Percentiles rank a stretch among this genome's conserved stretches.
Conservation (phyloP, 495 filamentous ascomycete genomes). For the Cryomyces minteri region DNA sequence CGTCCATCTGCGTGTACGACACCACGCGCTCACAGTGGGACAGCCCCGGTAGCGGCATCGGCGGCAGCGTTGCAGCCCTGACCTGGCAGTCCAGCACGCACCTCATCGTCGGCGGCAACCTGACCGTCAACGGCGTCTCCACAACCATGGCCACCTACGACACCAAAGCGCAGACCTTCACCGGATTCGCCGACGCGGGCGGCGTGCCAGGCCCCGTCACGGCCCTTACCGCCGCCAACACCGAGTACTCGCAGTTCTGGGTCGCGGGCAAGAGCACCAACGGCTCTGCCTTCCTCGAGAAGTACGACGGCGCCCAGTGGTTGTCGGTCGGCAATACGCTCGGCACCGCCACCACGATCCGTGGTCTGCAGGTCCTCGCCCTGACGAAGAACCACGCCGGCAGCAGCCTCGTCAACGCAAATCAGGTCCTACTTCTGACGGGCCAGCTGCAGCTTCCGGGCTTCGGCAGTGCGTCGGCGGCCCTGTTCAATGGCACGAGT, state of each 20-base stretch:
- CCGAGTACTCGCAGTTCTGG: slow-evolving; percentile 56
- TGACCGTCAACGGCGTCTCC: slow-evolving; percentile 43
- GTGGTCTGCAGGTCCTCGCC: slow-evolving; percentile 62
- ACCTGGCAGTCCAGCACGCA: slow-evolving; percentile 52
- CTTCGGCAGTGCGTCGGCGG: slow-evolving; percentile 77
- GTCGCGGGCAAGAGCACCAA: slow-evolving; percentile 47
- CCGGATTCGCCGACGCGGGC: slow-evolving; percentile 40
- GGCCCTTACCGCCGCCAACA: slow-evolving; percentile 50
- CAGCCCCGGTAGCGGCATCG: slow-evolving; percentile 48
- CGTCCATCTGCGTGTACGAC: slow-evolving; percentile 62
- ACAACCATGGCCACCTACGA: slow-evolving; percentile 63
- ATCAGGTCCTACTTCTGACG: slow-evolving; percentile 61
- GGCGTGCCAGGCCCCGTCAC: slow-evolving; percentile 63
- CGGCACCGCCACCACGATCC: slow-evolving; percentile 43
- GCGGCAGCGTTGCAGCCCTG: slow-evolving; percentile 49
- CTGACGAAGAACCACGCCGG: slow-evolving; percentile 44
- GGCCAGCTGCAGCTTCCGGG: slow-evolving; percentile 55
- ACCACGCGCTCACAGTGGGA: slow-evolving; percentile 53
- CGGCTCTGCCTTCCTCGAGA: slow-evolving; percentile 58
- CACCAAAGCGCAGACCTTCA: slow-evolving; percentile 39
- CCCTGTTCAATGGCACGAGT: slow-evolving; percentile 62
- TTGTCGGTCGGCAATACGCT: slow-evolving; percentile 37
- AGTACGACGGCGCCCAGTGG: slow-evolving; percentile 50
- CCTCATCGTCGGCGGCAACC: slow-evolving; percentile 58
- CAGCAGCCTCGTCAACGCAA: slow-evolving; percentile 39